Evolutionary conservation across 1,284 basidiomycete species (phyloP).

Genomic region (Boletus calvinii): DNA sequence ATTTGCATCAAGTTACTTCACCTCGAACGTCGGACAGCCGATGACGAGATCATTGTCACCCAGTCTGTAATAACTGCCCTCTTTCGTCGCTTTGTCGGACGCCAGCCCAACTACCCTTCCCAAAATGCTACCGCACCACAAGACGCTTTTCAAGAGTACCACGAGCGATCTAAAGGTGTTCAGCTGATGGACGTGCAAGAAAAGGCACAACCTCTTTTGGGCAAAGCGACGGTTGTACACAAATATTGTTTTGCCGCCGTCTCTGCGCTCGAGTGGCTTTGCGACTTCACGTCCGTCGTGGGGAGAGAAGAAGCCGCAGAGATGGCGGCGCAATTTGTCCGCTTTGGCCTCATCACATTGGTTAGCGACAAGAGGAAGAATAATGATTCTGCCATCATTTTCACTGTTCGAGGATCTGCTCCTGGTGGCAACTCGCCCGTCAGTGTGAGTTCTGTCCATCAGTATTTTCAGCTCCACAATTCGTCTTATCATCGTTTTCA

Average conservation of each 20-base stretch:
- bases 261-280: constrained; percentile 92
- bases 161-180: constrained; percentile 79
- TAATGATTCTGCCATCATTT: constrained; percentile 86
- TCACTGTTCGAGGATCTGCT: constrained; percentile 81
- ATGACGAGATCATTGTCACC: constrained; percentile 98
- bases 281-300: constrained; percentile 95
- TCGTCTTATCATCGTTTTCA: constrained; percentile 17
- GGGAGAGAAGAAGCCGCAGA: constrained; percentile 97
- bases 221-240: constrained; percentile 46
- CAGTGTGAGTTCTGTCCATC: constrained; percentile 49
- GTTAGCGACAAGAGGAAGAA: constrained; percentile 87
- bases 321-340: constrained; percentile 95
- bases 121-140: constrained; percentile 42
- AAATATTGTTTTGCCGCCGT: constrained; percentile 87
- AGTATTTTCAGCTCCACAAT: constrained; percentile 12
- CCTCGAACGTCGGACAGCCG: constrained; percentile 86
- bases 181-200: constrained; percentile 68
- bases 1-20: constrained; percentile 98
- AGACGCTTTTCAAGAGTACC: constrained; percentile 74
- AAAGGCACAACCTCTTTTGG: constrained; percentile 52
- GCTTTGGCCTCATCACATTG: constrained; percentile 87
- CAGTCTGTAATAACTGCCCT: constrained; percentile 92
- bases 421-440: constrained; percentile 72
- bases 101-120: constrained; percentile 73
- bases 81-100: constrained; percentile 92